Evolutionary conservation across 1,139 yeast species (phyloP), one percentile per base, ranked within the genome.

Genomic region (Saccharomyces uvarum): DNA sequence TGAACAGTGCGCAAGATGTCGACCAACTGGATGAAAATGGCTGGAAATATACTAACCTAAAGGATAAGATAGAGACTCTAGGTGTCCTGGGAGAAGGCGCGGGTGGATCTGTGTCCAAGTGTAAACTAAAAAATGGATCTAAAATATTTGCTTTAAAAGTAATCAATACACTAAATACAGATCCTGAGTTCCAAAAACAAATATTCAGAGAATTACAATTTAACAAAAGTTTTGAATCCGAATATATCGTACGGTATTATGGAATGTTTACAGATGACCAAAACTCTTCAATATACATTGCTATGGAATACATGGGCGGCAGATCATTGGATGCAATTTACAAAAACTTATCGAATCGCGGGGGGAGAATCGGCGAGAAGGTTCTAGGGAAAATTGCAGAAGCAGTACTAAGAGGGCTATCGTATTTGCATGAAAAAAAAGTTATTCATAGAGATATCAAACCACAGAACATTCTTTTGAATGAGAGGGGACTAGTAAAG

Each of bases 231-330:
- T 91, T 96, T 67, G 79, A 82, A 62, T 86, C 95, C 48, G 88
- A 89, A 4, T 86, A 84, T 66, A 93, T 93, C 58, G 98, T 91
- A 46, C 81, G 83, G 67, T 93, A 93, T 70, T 93, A 88, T 67
- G 98, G 99, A 2, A 90, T 97, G 57, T 93, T 88, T 67, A 75
- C 88, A 62, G 83, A 87, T 61, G 89, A 84, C 63, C 80, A 81
- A 57, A 82, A 80, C 59, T 88, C 90, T 38, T 82, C 88, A 67
- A 90, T 93, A 49, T 82, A 80, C 64, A 93, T 93, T 38, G 91
- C 97, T 48, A 93, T 93, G 98, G 99, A 93, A 70, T 93, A 81
- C 69, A 93, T 96, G 89, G 97, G 91, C 29, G 98, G 97, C 1
- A 81, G 83, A 49, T 88, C 97, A 2, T 73, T 93, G 55, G 97